Conservation (phyloP, 2,329 filamentous ascomycete species). For the Cladosporium sp. region DNA sequence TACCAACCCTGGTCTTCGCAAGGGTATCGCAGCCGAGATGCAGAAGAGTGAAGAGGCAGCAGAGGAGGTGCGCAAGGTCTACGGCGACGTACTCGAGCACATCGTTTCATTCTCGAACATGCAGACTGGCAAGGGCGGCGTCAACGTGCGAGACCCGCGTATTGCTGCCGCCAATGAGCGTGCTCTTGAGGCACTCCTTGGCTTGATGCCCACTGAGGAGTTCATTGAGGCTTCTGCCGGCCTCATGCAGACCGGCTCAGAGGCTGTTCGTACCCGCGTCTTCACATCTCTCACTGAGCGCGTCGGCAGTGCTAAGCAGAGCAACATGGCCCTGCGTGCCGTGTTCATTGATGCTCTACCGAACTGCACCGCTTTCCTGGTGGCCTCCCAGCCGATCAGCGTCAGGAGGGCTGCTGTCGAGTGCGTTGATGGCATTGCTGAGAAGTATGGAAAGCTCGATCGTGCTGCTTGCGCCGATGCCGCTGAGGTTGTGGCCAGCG, state of each 20-base stretch:
- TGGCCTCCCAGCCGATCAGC: constrained; percentile 68
- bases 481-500: constrained; percentile 73
- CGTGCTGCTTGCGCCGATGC: constrained; percentile 69
- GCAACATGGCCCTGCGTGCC: constrained; percentile 70
- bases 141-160: constrained; percentile 27
- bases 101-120: constrained; percentile 35
- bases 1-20: constrained; percentile 26
- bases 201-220: constrained; percentile 80
- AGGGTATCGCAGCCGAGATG: constrained; percentile 31
- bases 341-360: constrained; percentile 54
- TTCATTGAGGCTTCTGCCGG: constrained; percentile 86
- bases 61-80: constrained; percentile 32
- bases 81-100: constrained; percentile 32
- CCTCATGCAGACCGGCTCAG: constrained; percentile 72
- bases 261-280: constrained; percentile 73
- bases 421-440: constrained; percentile 88
- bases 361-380: constrained; percentile 65
- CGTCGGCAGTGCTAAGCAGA: constrained; percentile 70
- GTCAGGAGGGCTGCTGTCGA: constrained; percentile 84
- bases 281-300: constrained; percentile 78
- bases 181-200: constrained; percentile 76
- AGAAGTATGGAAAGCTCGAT: constrained; percentile 94
- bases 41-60: constrained; percentile 25
- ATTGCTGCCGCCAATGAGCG: constrained; percentile 56
- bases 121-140: constrained; percentile 25